Base-by-base conservation (phyloP, 2,329 filamentous ascomycete genomes). In the Bipolaris victoriae region DNA sequence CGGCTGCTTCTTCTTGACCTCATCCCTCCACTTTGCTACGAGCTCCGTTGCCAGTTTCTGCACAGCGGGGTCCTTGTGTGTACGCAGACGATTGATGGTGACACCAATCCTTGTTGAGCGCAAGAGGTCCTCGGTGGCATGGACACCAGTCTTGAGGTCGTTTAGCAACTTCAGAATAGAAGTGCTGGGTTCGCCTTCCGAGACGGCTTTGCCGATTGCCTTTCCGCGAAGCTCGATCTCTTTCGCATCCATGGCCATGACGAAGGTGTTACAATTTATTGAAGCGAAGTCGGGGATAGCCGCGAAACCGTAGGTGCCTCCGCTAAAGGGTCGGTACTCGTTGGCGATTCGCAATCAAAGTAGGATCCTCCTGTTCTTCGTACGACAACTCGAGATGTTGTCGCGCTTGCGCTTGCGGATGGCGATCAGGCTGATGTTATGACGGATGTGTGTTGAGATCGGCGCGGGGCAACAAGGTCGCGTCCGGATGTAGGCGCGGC, bases 61-160 rank as follows among this genome's bases (percentile, higher is more conserved):
- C 66, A 98, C 89, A 46, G 83, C 81, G 2, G 83, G 80, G 41
- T 93, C 87, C 76, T 91, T 92, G 81, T 96, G 90, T 55, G 87
- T 77, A 76, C 96, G 92, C 59, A 90, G 86, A 75, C 92, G 94
- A 76, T 93, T 94, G 62, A 98, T 90, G 49, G 90, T 87, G 64
- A 97, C 89, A 68, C 95, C 95, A 49, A 96, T 94, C 68, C 90
- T 90, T n/a, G 94, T 98, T 40, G 90, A 90, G 72, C 94, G 88
- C 64, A 99, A 82, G 67, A 97, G 85, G 67, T 97, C 92, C 79
- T 99, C 95, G 2, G 91, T 95, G 9, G 93, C 90, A 45, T 86
- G 85, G 35, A 94, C 88, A 61, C 91, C 90, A 70, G 88, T 88
- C 79, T 94, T 91, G 37, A 98, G 83, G 49, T 88, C 86, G 69